Evolutionary conservation across 2,329 filamentous ascomycete species (phyloP), one percentile per base, ranked within the genome.

Genomic region (Colletotrichum lentis): DNA sequence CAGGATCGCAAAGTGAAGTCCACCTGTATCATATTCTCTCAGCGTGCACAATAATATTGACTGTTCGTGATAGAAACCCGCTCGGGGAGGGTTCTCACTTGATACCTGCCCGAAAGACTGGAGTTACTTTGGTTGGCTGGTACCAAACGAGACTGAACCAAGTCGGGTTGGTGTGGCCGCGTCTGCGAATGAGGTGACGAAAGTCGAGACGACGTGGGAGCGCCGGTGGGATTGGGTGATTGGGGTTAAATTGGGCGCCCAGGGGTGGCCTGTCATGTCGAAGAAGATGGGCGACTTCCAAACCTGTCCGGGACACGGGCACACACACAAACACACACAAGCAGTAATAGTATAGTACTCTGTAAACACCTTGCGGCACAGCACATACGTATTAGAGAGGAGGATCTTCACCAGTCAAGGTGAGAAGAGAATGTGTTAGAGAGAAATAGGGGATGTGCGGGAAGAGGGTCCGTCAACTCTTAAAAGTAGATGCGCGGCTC

Each of bases 121-220:
- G 27, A 18, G 12, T 22, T 24, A 10, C 8, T 8, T 11, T n/a
- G 16, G 12, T 22, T n/a, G n/a, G 12, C n/a, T 31, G 41, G 31
- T 41, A 35, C n/a, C 27, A 20, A 59, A 16, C 31, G 43, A 49
- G n/a, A 49, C 44, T 54, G 60, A 31, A 31, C 43, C 62, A 41
- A 61, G 63, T 41, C 54, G 61, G 39, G 54, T 31, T 44, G 54
- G 54, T 44, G 39, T n/a, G 39, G 54, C 54, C 54, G 54, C 24
- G 39, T 16, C 46, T 16, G 16, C 35, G 43, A 44, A 47, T 27
- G 43, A 58, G 47, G 10, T 27, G 31, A 58, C 43, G 46, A 31
- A 20, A 43, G 20, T 47, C 43, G 35, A 31, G 37, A 52, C 31
- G 56, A 49, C 43, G 37, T 41, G 57, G 46, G 35, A 43, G 43